Conservation (phyloP, 2,329 filamentous ascomycete species). For the Pyricularia grisea region DNA sequence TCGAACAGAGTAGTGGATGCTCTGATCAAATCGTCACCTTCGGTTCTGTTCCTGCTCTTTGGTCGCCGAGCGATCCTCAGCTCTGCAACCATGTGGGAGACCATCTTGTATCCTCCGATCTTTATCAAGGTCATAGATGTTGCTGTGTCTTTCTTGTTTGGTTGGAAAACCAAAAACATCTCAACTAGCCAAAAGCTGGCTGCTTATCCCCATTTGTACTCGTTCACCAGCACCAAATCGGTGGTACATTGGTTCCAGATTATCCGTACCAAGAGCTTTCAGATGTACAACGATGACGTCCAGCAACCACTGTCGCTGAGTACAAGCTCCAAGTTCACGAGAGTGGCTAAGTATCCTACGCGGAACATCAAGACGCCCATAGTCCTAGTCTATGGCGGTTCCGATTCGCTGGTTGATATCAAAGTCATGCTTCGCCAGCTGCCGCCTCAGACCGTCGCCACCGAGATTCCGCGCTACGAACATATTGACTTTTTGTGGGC, state of each 20-base stretch:
- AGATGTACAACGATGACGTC: conserved; percentile 97
- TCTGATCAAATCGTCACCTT: conserved; percentile 85
- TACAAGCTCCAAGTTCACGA: conserved; percentile 76
- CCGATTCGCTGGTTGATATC: conserved; percentile 90
- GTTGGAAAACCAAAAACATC: conserved; percentile 83
- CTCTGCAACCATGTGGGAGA: conserved; percentile 95
- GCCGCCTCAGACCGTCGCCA: conserved; percentile 74
- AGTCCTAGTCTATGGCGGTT: conserved; percentile 86
- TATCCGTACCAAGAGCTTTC: conserved; percentile 89
- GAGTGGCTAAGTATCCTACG: conserved; percentile 92
- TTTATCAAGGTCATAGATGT: conserved; percentile 84
- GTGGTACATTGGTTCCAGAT: conserved; percentile 99
- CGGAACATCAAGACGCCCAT: conserved; percentile 95
- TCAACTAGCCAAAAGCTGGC: conserved; percentile 81
- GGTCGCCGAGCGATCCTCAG: conserved; percentile 84
- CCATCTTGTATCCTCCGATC: conserved; percentile 86
- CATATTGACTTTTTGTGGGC: conserved; percentile 97
- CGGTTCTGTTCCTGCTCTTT: conserved; percentile 87
- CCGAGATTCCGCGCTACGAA: conserved; percentile 85
- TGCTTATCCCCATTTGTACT: conserved; percentile 92
- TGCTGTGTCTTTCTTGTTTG: conserved; percentile 74
- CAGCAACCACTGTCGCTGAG: conserved; percentile 56
- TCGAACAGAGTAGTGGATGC: conserved; percentile 87
- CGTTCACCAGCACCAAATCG: conserved; percentile 91
- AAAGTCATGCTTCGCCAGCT: conserved; percentile 84